Evolutionary conservation across 768 basidiomycete species (phyloP).

Genomic region (Suillus ampliporus): DNA sequence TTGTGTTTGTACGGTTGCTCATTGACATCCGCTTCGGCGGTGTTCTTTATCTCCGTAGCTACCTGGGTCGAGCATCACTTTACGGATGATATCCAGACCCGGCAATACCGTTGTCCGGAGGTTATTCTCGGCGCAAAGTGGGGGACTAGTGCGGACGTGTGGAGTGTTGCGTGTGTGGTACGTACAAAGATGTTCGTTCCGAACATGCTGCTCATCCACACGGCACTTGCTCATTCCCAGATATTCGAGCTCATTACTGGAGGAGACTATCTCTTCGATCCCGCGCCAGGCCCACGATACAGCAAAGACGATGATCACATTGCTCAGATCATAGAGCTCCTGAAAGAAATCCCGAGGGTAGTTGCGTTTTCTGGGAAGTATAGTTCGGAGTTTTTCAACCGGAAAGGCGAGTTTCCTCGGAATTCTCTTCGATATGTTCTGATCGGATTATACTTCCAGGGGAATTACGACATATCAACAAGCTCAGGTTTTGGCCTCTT

Average conservation of each 20-base stretch:
- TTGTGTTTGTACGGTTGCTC: not conserved
- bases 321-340: slow-evolving; percentile 95
- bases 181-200: slow-evolving; percentile 5
- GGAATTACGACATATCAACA: slow-evolving; percentile 93
- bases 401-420: slow-evolving; percentile 68
- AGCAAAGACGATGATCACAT: slow-evolving; percentile 98
- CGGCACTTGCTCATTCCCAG: slow-evolving; percentile 41
- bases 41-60: slow-evolving; percentile 41
- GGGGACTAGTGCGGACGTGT: slow-evolving; percentile 94
- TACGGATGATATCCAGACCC: slow-evolving; percentile 97
- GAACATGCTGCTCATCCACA: not conserved
- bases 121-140: slow-evolving; percentile 96
- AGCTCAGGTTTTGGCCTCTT: slow-evolving; percentile 91
- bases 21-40: slow-evolving; percentile 15
- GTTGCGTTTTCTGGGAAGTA: slow-evolving; percentile 93
- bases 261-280: slow-evolving; percentile 98
- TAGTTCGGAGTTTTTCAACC: slow-evolving; percentile 92
- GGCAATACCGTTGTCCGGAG: slow-evolving; percentile 97
- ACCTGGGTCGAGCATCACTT: slow-evolving; percentile 96
- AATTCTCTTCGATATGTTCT: not conserved
- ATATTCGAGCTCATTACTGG: slow-evolving; percentile 95
- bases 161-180: slow-evolving; percentile 95
- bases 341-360: slow-evolving; percentile 86
- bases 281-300: slow-evolving; percentile 91
- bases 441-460: slow-evolving; percentile 40